Evolutionary conservation across 495 filamentous ascomycete genomes (phyloP).

Genomic region (Haplographium delicatum): DNA sequence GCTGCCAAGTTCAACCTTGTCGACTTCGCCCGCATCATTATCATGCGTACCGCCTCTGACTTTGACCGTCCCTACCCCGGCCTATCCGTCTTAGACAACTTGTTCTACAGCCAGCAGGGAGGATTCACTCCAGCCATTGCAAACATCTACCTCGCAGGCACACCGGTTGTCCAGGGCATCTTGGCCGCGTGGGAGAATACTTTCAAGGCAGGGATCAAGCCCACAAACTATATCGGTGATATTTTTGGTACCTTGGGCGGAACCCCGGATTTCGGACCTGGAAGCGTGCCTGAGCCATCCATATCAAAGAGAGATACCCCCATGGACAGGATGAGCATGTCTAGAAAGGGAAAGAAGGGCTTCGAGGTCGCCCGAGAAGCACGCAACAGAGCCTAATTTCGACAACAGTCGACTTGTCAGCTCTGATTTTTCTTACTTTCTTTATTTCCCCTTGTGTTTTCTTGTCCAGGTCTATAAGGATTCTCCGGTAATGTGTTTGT

Average conservation of each 20-base stretch:
- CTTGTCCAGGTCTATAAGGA: too few species aligned
- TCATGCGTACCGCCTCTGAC: conserved; percentile 69
- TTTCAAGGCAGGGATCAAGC: conserved; percentile 53
- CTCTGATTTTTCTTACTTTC: too few species aligned
- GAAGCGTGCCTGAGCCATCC: not conserved
- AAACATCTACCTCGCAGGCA: conserved; percentile 65
- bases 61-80: conserved; percentile 66
- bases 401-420: too few species aligned
- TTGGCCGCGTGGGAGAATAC: conserved; percentile 51
- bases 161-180: conserved; percentile 64
- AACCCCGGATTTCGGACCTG: conserved; percentile 58
- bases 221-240: conserved; percentile 68
- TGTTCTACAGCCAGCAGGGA: conserved; percentile 54
- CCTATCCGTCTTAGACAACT: conserved; percentile 45
- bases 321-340: conserved; percentile 2
- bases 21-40: conserved; percentile 63
- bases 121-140: conserved; percentile 53
- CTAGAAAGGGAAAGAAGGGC: conserved; percentile 8
- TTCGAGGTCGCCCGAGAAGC: conserved; percentile 13
- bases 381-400: conserved; percentile 3
- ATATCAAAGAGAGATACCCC: not conserved
- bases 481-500: too few species aligned
- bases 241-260: conserved; percentile 65
- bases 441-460: too few species aligned
- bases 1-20: conserved; percentile 46